Evolutionary conservation across 2,329 filamentous ascomycete species (phyloP).

Genomic region (Xylariomycetidae sp.): DNA sequence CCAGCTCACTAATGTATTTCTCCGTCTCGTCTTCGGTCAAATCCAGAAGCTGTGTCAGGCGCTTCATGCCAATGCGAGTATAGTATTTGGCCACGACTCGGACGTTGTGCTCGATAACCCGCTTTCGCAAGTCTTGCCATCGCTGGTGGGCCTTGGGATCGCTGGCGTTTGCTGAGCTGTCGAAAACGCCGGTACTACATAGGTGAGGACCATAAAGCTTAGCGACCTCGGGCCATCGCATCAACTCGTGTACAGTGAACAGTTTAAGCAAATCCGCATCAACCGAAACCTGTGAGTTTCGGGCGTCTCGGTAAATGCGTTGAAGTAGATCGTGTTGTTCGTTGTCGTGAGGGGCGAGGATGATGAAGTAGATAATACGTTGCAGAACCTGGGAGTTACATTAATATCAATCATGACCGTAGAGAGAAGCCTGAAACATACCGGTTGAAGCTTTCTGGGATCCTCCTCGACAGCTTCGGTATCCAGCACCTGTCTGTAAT

Average conservation of each 20-base stretch:
- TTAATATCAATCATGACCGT: no score
- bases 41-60: constrained; percentile 86
- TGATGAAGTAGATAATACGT: constrained; percentile 95
- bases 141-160: constrained; percentile 80
- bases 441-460: constrained; percentile 75
- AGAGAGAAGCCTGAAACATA: constrained; percentile 41
- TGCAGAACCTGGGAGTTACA: constrained; percentile 65
- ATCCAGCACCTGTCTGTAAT: constrained; percentile 94
- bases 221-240: constrained; percentile 95
- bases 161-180: constrained; percentile 55
- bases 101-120: constrained; percentile 98
- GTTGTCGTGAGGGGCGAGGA: constrained; percentile 97
- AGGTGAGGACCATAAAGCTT: constrained; percentile 86
- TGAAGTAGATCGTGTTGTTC: constrained; percentile 97
- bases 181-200: constrained; percentile 86
- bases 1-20: constrained; percentile 96
- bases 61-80: constrained; percentile 89
- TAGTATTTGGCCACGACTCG: constrained; percentile 98
- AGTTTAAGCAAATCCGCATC: constrained; percentile 87
- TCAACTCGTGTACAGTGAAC: constrained; percentile 93
- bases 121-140: constrained; percentile 94
- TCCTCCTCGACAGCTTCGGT: constrained; percentile 94
- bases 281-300: constrained; percentile 70
- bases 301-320: constrained; percentile 80
- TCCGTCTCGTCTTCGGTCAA: constrained; percentile 94